Evolutionary conservation across 2,329 filamentous ascomycete genomes (phyloP).

Genomic region (Phialophora chinensis): DNA sequence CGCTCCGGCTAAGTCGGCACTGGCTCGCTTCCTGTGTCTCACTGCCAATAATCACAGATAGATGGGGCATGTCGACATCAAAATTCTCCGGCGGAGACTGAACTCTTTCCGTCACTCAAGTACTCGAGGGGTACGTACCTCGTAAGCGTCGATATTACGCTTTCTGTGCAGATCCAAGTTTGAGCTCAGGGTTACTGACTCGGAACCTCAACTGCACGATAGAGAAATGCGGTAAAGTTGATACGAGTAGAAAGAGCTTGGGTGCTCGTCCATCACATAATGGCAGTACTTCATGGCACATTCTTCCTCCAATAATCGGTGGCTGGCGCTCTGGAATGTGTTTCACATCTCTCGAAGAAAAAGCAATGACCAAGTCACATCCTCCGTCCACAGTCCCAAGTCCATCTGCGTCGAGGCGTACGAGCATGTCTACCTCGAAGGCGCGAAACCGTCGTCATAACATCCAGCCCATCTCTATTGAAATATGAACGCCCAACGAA

Average conservation of each 20-base stretch:
- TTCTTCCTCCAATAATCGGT: background rate
- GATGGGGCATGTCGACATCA: constrained; percentile 1
- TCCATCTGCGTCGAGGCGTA: background rate
- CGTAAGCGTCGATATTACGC: background rate
- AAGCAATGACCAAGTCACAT: background rate
- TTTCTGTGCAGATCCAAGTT: no score
- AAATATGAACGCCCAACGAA: background rate
- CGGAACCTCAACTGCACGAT: no score
- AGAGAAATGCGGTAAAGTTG: no score
- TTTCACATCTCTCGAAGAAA: background rate
- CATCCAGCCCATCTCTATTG: background rate
- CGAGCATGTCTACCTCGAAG: background rate
- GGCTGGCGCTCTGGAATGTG: background rate
- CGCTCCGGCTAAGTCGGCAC: constrained; percentile 25
- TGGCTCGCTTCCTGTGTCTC: constrained; percentile 11
- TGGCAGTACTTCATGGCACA: background rate
- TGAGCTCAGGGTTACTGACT: no score
- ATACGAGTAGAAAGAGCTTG: no score
- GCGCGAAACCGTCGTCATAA: background rate
- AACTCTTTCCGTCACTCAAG: background rate
- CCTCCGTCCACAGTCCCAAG: background rate
- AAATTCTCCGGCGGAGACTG: constrained; percentile 20
- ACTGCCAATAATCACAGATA: constrained; percentile 2
- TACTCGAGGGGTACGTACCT: no score
- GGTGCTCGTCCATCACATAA: background rate